Evolutionary conservation across 2,329 filamentous ascomycete species (phyloP), one percentile per base, ranked within the genome.

Genomic region (Didymella pomorum): DNA sequence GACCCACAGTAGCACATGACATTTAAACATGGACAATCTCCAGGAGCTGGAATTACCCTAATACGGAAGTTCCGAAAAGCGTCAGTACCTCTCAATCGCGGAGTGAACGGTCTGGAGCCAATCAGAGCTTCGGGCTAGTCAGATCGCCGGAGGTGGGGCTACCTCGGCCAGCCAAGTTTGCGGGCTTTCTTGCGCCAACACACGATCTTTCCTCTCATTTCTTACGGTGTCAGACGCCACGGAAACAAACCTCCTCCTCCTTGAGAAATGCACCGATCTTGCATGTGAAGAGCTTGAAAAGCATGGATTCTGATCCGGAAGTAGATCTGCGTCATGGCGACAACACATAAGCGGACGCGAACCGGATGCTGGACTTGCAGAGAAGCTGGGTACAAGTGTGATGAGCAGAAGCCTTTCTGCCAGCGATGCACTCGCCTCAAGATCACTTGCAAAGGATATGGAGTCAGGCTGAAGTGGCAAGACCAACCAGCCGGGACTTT

Each of bases 361-460:
- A 71, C 70, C 8, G 71, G 71, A 33, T 74, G 71, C 57, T 72
- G 71, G 71, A 74, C 71, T 4, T 74, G 71, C 60, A 58, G 71
- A 16, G 70, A 71, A 56, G 69, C 71, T 12, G 71, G 71, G 1
- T 74, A 74, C 52, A 74, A 74, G 49, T 74, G 71, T 61, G 71
- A 74, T 44, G 71, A 74, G 46, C 59, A 69, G 29, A 73, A 70
- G 26, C 71, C 71, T 3, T 64, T 60, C 37, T 74, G 71, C 29
- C 63, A 66, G 16, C 56, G 71, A 33, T 74, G 71, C 23, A 64
- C 58, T 4, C 60, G 71, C 21, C 44, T 74, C n/a, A 69, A 67
- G 12, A 72, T 72, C 31, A 62, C 52, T 10, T 74, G 71, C 51
- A 71, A 69, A 60, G 71, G 71, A 3, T 74, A 74, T 39, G 70